Percentiles rank a stretch among this genome's conserved stretches.
These are phyloP conservation scores for Rhodosorus marinus DNA, from an alignment of 23 red algal genomes.

Conservation along the genomic window DNA sequence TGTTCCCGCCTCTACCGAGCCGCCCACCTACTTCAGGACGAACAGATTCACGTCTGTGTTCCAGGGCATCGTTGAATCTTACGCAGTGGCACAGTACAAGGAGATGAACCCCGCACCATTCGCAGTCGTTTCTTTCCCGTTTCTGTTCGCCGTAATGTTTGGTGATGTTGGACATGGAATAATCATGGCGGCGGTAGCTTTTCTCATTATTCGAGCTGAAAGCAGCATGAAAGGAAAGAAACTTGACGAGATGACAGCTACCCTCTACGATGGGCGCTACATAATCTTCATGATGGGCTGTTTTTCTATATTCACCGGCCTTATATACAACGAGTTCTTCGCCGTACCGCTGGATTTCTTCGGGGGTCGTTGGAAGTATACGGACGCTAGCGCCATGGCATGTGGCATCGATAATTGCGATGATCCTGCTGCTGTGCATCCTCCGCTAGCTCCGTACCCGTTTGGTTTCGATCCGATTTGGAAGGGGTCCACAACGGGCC, in stretches of 20 bases:
- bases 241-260: conserved; percentile 74
- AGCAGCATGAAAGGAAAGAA: conserved; percentile 32
- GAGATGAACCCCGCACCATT: conserved; percentile 92
- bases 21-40: conserved; percentile 63
- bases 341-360: conserved; percentile 76
- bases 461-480: conserved; percentile 91
- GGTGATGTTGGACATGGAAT: conserved; percentile 91
- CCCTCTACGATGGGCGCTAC: conserved; percentile 80
- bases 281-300: conserved; percentile 83
- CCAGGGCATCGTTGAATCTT: conserved; percentile 83
- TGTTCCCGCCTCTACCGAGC: conserved; percentile 1
- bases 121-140: conserved; percentile 79
- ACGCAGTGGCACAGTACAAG: conserved; percentile 69
- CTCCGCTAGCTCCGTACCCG: conserved; percentile 59
- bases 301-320: conserved; percentile 87
- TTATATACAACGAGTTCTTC: conserved; percentile 94
- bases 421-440: conserved; percentile 17
- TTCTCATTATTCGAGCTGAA: conserved; percentile 39
- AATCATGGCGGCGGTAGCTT: conserved; percentile 66
- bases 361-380: conserved; percentile 59
- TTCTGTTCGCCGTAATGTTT: conserved; percentile 99
- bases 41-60: conserved; percentile 91
- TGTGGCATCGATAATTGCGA: conserved; percentile 88
- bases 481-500: conserved; percentile 60
- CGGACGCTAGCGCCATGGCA: conserved; percentile 32